Conservation (phyloP, 2,329 filamentous ascomycete species). For the Curvularia lunata region DNA sequence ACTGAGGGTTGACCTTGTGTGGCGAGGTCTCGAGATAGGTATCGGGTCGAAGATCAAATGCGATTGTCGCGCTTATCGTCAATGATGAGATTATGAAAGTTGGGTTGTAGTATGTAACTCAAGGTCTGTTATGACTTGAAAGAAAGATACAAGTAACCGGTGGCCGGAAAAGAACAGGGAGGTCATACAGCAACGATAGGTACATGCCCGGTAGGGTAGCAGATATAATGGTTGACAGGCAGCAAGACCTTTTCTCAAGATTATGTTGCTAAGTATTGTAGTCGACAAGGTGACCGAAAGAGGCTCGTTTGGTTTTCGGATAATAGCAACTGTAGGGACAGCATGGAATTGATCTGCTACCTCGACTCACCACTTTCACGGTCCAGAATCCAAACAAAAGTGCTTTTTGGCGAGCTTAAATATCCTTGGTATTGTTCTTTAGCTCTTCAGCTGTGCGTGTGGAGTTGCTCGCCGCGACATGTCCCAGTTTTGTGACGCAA, state of each 20-base stretch:
- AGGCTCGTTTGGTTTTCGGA: slow-evolving; percentile 12
- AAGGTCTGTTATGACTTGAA: neutral
- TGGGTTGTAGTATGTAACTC: neutral
- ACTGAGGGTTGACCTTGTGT: neutral
- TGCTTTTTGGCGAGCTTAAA: slow-evolving; percentile 13
- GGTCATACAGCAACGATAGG: neutral
- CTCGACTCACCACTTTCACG: slow-evolving; percentile 14
- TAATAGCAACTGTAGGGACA: slow-evolving; percentile 18
- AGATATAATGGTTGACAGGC: slow-evolving; percentile 14
- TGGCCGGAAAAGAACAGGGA: slow-evolving; percentile 11
- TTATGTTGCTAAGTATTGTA: slow-evolving; percentile 12
- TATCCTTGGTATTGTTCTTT: slow-evolving; percentile 34
- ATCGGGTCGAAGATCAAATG: neutral
- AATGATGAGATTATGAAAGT: neutral
- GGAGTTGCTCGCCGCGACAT: slow-evolving; percentile 6
- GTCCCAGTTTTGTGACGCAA: slow-evolving; percentile 7
- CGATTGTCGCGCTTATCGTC: neutral
- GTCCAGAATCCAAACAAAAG: neutral
- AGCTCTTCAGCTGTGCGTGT: slow-evolving; percentile 15
- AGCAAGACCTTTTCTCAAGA: neutral
- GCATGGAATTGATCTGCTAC: slow-evolving; percentile 11
- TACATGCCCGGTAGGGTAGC: neutral
- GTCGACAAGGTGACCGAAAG: slow-evolving; percentile 14
- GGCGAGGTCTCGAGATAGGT: neutral
- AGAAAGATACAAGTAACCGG: slow-evolving; percentile 1